phyloP scores from a whole-genome alignment of 306 rosid species.

The Medicago arabica region DNA sequence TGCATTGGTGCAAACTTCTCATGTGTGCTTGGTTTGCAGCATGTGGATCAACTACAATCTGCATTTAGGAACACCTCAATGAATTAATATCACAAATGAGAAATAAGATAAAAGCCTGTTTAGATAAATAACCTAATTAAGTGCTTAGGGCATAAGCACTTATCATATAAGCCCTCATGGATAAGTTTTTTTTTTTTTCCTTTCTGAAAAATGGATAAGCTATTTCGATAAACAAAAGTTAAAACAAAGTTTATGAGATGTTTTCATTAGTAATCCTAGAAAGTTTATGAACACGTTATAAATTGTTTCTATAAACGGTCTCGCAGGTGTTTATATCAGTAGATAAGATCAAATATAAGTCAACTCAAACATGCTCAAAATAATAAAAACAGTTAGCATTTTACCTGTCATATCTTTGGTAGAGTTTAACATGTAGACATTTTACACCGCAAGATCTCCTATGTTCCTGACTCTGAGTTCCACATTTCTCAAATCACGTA shows the following conservation, averaged over 20 bases:
- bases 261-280: no score
- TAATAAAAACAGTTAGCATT: neutral
- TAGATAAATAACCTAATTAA: neutral
- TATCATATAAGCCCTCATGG: neutral
- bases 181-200: no score
- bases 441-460: constrained; percentile 55
- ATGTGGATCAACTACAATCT: constrained; percentile 51
- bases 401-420: constrained; percentile 51
- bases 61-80: constrained; percentile 38
- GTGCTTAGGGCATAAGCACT: neutral
- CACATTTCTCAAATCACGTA: constrained; percentile 88
- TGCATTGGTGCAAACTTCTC: constrained; percentile 37
- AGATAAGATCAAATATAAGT: neutral
- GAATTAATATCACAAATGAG: neutral
- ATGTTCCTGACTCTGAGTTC: constrained; percentile 66
- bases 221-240: no score
- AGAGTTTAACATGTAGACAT: constrained; percentile 28
- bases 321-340: neutral
- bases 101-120: neutral
- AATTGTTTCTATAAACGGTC: neutral
- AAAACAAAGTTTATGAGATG: no score
- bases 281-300: neutral
- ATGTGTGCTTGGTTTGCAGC: constrained; percentile 45
- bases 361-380: neutral
- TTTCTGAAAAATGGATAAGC: neutral